These are phyloP conservation scores for Kazachstania sp. DNA, from an alignment of 1,139 yeast genomes.

Conservation along the genomic window DNA sequence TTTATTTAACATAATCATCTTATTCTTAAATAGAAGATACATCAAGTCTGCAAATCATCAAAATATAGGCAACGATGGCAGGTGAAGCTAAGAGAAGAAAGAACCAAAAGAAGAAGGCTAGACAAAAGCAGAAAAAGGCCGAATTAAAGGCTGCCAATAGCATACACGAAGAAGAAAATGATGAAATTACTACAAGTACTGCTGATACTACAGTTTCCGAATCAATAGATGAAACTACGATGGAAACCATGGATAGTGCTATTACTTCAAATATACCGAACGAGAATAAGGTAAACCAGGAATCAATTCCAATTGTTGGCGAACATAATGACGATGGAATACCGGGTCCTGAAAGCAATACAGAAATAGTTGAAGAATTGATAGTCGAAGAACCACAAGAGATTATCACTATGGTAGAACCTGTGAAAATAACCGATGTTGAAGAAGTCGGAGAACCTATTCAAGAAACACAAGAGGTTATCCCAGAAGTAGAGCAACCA, in stretches of 20 bases:
- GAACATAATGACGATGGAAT: neutral
- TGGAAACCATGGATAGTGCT: neutral
- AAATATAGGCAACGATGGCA: slow-evolving; percentile 13
- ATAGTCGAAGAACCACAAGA: too few species aligned
- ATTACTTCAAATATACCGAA: neutral
- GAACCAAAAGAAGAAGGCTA: slow-evolving; percentile 30
- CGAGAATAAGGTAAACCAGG: neutral
- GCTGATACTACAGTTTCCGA: neutral
- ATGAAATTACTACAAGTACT: neutral
- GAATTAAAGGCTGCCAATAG: neutral
- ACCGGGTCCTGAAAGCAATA: neutral
- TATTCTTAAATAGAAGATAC: neutral
- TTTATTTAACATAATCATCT: neutral
- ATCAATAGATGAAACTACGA: neutral
- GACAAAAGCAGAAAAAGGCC: slow-evolving; percentile 27
- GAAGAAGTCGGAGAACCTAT: too few species aligned
- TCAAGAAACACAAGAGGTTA: neutral
- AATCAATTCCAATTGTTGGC: neutral
- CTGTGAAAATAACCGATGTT: too few species aligned
- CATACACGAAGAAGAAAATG: neutral
- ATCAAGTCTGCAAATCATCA: neutral
- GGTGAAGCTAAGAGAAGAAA: slow-evolving; percentile 29
- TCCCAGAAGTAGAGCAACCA: neutral
- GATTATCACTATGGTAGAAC: too few species aligned
- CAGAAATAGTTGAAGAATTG: too few species aligned